Base-by-base conservation (phyloP, 495 filamentous ascomycete species). In the Penicillium bialowiezense region DNA sequence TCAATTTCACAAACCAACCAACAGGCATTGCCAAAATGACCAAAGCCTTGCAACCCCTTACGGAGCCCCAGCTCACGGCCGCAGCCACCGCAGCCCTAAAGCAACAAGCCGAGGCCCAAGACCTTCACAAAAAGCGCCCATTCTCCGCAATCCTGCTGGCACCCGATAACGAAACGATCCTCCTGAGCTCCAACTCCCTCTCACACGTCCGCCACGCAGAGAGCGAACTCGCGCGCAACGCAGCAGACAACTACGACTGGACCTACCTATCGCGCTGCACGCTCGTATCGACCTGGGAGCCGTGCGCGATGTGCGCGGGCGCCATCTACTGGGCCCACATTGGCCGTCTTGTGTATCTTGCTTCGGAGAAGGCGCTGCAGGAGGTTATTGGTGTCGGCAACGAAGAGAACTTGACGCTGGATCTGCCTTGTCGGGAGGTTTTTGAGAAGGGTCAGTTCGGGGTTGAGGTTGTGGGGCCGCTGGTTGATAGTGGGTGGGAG, bases 131-230 rank as follows among this genome's bases (percentile, higher is more conserved):
- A 26, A 79, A 78, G 52, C 60, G 73, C 20, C 76, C 77, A 3
- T 81, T 79, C 51, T 70, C 71, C 1, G 75, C 73, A 7, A 65
- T 71, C 24, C 63, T 81, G 10, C 54, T 79, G 7, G 74, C 61
- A 5, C 72, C 76, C 5, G 75, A 79, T 54, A 77, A 79, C 47
- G 57, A 67, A 53, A 77, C 73, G 1, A 63, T 75, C 6, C 50
- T 79, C 10, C 54, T 75, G 44, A 63, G 62, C 29, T 76, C 77
- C 17, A 68, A 71, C 44, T 77, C 74, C n/a, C 55, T 79, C 12
- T 77, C 77, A 29, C 75, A 79, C 49, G 76, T 80, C n/a, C 75
- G 78, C 35, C 78, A 80, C 53, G 75, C 77, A 0, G 78, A 80
- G 48, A 67, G 64, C 47, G 72, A 71, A 39, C 64, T 80, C 0